A percentile compares a stretch with the other conserved stretches of the same genome.
phyloP scores from a whole-genome alignment of 1,139 yeast species.

The Spathaspora sp. region DNA sequence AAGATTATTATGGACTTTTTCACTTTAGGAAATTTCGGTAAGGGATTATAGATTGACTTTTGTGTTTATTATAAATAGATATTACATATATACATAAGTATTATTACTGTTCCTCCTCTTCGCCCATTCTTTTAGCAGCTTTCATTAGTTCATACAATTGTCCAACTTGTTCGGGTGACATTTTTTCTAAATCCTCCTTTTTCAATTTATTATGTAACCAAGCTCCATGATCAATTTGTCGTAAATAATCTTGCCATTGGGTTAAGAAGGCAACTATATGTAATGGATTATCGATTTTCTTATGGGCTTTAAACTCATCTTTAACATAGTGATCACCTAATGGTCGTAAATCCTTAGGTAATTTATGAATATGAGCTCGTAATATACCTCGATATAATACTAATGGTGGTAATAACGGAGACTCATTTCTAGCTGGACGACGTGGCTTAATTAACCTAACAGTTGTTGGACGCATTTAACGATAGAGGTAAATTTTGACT shows the following conservation, averaged over 20 bases:
- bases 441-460: conserved; percentile 52
- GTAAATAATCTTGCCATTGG: conserved; percentile 91
- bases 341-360: conserved; percentile 69
- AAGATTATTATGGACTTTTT: conserved; percentile 72
- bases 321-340: conserved; percentile 90
- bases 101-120: conserved; percentile 3
- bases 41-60: conserved; percentile 67
- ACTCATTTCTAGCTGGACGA: conserved; percentile 50
- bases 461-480: conserved; percentile 50
- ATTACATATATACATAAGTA: not conserved
- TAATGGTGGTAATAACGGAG: conserved; percentile 79
- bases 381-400: conserved; percentile 72
- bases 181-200: conserved; percentile 64
- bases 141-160: conserved; percentile 58
- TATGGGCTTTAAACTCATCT: conserved; percentile 87
- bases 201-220: conserved; percentile 77
- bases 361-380: conserved; percentile 65
- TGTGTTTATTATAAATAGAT: not conserved
- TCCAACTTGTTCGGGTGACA: conserved; percentile 91
- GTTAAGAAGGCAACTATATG: conserved; percentile 92
- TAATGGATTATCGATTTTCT: conserved; percentile 77
- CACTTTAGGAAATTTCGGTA: conserved; percentile 80
- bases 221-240: conserved; percentile 66
- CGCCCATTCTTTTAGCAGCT: conserved; percentile 49
- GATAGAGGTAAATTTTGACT: not conserved